Evolutionary conservation across 192 early-diverging fungal species (phyloP), one percentile per base, ranked within the genome.

Genomic region (Linnemannia hyalina): DNA sequence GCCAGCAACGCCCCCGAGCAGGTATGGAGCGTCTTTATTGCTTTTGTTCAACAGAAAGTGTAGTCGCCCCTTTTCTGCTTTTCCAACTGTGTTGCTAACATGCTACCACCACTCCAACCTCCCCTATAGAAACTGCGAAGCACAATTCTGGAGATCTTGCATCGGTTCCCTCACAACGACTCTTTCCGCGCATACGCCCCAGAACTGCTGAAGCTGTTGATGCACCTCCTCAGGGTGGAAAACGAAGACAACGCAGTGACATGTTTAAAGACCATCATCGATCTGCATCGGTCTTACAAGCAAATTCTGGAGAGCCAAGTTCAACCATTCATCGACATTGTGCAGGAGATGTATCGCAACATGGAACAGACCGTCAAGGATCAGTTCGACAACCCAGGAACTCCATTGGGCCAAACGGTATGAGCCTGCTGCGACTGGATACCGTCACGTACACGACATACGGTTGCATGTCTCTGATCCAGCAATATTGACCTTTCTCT

Each of bases 231-330:
- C 22, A 91, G 91, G 75, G 90, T 92, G 32, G 99, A 99, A 82
- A 99, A 99, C 82, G 99, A 99, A 87, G 99, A 99, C n/a, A 99
- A 99, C 80, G 98, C 95, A 10, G 95, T 97, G 23, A 91, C 97
- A 3, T 95, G 95, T 80, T 89, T 99, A 35, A 98, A 99, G 83
- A 96, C 98, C 52, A 96, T 99, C 72, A 96, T 97, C 70, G 99
- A 99, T 78, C 91, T 99, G 74, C 97, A 99, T 82, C 96, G 97
- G 78, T 92, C 91, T 38, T 98, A 94, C 81, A 96, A 96, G 60
- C 83, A 93, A 60, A 81, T 92, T 22, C 91, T 99, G 22, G 97
- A 99, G 88, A 94, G 95, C 60, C 92, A 97, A 78, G 96, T 98
- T 0, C 93, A 96, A 82, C 93, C 95, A 8, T 99, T 99, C 76